phyloP scores from a whole-genome alignment of 176 grass and related monocot genomes.

The Melocanna baccifera region DNA sequence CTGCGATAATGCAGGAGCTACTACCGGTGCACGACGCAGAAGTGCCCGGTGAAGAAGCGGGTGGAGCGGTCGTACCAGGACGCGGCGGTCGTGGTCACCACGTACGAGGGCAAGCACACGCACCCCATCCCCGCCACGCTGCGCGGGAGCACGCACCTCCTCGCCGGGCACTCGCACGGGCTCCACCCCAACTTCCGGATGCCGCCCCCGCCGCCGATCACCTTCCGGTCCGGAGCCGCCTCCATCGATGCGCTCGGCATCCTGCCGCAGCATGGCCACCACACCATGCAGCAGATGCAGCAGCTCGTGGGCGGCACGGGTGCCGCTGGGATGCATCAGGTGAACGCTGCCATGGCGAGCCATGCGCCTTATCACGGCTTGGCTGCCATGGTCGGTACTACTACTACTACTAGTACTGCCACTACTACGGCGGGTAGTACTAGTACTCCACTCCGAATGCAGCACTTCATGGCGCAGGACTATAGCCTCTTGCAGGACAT shows the following conservation, averaged over 20 bases:
- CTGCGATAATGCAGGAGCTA: conserved; percentile 61
- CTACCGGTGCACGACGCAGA: conserved; percentile 96
- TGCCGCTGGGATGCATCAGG: conserved; percentile 2
- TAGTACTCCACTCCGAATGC: conserved; percentile 32
- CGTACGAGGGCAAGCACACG: conserved; percentile 89
- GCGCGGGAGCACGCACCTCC: conserved; percentile 66
- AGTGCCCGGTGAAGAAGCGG: conserved; percentile 97
- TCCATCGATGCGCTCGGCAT: conserved; percentile 27
- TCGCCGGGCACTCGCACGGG: conserved; percentile 35
- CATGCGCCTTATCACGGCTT: neutral
- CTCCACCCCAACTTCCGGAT: conserved; percentile 34
- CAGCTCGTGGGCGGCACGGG: neutral
- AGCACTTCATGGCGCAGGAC: conserved; percentile 63
- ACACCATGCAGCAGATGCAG: conserved; percentile 37
- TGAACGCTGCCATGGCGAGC: conserved; percentile 11
- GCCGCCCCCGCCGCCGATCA: neutral
- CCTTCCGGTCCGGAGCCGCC: neutral
- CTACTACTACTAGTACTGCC: neutral
- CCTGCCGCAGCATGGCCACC: conserved; percentile 1
- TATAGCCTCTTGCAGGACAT: conserved; percentile 93
- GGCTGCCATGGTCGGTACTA: neutral
- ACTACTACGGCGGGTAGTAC: neutral
- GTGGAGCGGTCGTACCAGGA: conserved; percentile 90
- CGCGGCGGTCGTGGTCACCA: conserved; percentile 79
- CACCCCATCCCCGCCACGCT: conserved; percentile 73